Evolutionary conservation across 208 protist species (phyloP).

Genomic region (Leishmania aethiopica): DNA sequence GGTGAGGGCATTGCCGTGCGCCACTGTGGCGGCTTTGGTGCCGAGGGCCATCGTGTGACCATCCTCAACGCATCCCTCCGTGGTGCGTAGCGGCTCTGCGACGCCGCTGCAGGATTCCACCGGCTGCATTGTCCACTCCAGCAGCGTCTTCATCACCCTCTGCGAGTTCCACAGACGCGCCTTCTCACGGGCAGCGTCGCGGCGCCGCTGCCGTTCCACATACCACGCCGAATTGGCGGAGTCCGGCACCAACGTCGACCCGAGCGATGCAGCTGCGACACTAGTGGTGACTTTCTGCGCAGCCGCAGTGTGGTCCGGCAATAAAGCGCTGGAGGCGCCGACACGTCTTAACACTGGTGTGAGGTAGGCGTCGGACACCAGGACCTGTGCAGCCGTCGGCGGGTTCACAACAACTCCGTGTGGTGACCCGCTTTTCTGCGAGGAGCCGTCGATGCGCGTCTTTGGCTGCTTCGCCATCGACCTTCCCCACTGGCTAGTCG

Average conservation of each 20-base stretch:
- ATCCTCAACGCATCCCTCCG: not conserved
- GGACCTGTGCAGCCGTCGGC: not conserved
- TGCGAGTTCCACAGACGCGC: slow-evolving; percentile 57
- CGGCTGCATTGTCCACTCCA: slow-evolving; percentile 60
- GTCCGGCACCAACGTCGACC: not conserved
- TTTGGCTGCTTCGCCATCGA: not conserved
- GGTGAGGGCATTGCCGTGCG: not conserved
- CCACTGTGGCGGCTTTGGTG: not conserved
- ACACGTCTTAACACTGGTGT: slow-evolving; percentile 15
- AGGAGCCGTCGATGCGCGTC: not conserved
- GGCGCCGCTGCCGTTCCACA: slow-evolving; percentile 38
- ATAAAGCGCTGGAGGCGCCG: not conserved
- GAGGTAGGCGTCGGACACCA: slow-evolving; percentile 27
- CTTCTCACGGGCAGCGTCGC: slow-evolving; percentile 42
- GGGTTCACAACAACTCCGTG: not conserved
- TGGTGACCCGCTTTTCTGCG: not conserved
- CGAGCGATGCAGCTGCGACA: not conserved
- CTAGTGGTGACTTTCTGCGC: not conserved
- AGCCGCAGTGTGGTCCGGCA: not conserved
- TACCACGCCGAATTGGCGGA: slow-evolving; percentile 36
- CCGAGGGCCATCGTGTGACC: not conserved
- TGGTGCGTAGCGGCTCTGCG: not conserved
- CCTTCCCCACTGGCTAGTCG: not conserved
- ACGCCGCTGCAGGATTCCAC: not conserved
- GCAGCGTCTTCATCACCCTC: slow-evolving; percentile 80